phyloP scores from a whole-genome alignment of 2,329 filamentous ascomycete species.

The Pseudopyrenochaeta lycopersici region DNA sequence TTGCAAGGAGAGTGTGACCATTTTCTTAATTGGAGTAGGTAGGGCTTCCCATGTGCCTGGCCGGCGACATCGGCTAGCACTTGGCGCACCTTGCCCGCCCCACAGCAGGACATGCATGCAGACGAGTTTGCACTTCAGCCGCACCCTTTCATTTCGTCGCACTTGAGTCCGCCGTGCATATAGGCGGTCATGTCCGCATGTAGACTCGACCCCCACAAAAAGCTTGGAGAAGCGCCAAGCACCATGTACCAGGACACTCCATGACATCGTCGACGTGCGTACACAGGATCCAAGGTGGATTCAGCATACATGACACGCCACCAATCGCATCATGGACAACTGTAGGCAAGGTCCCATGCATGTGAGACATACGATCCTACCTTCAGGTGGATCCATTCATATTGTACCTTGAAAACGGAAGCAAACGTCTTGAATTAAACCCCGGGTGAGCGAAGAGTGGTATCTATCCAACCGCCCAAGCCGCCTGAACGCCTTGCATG shows the following conservation, averaged over 20 bases:
- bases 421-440: neutral
- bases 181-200: neutral
- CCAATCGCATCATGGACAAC: neutral
- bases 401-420: neutral
- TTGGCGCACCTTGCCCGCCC: conserved; percentile 5
- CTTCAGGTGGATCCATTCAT: neutral
- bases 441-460: conserved; percentile 15
- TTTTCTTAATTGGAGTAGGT: conserved; percentile 22
- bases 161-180: neutral
- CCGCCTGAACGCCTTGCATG: conserved; percentile 11
- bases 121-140: conserved; percentile 8
- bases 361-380: neutral
- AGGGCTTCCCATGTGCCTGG: conserved; percentile 19
- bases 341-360: neutral
- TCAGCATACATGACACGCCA: neutral
- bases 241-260: too few relatives aligned
- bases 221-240: too few relatives aligned
- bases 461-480: conserved; percentile 2
- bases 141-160: conserved; percentile 7
- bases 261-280: too few relatives aligned
- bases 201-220: too few relatives aligned
- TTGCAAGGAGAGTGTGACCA: conserved; percentile 18
- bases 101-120: neutral
- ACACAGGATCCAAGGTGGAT: neutral
- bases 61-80: conserved; percentile 20